These are phyloP conservation scores for Tremellales sp. DNA, from an alignment of 1,284 basidiomycete genomes.

Conservation along the genomic window DNA sequence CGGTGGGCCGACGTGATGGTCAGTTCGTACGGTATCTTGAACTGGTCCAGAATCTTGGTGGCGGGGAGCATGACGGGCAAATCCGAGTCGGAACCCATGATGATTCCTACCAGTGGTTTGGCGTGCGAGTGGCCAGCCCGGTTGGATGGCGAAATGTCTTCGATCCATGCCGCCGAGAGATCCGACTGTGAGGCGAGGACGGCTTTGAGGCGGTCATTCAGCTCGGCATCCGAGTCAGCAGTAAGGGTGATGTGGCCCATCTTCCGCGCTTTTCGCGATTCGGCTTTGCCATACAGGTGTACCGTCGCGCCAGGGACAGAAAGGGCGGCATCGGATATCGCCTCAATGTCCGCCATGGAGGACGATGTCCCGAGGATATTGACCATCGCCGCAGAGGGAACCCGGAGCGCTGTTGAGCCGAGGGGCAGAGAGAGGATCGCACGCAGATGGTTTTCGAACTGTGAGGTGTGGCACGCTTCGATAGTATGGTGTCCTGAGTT, in stretches of 20 bases:
- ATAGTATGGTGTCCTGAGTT: slow-evolving; percentile 99
- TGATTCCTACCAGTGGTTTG: slow-evolving; percentile 82
- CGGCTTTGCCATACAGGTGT: slow-evolving; percentile 91
- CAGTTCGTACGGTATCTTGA: slow-evolving; percentile 84
- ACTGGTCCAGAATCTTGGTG: slow-evolving; percentile 75
- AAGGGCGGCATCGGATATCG: slow-evolving; percentile 58
- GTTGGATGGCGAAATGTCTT: slow-evolving; percentile 50
- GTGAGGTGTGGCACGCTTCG: slow-evolving; percentile 91
- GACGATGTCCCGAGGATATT: slow-evolving; percentile 82
- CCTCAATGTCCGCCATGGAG: slow-evolving; percentile 56
- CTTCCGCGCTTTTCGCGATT: slow-evolving; percentile 85
- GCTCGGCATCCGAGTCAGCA: slow-evolving; percentile 73
- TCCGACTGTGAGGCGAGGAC: slow-evolving; percentile 66
- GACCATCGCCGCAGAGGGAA: slow-evolving; percentile 86
- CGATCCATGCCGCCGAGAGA: slow-evolving; percentile 51
- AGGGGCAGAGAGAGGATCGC: slow-evolving; percentile 90
- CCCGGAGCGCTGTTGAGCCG: slow-evolving; percentile 82
- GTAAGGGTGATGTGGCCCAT: slow-evolving; percentile 97
- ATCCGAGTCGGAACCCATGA: slow-evolving; percentile 99
- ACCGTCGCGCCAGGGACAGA: slow-evolving; percentile 70
- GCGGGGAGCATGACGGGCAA: slow-evolving; percentile 88
- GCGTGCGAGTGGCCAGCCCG: slow-evolving; percentile 53
- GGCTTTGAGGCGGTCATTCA: slow-evolving; percentile 64
- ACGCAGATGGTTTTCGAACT: slow-evolving; percentile 97
- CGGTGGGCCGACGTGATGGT: slow-evolving; percentile 96